Conservation (phyloP, 139 green algal species). For the Deuterostichococcus epilithicus region DNA sequence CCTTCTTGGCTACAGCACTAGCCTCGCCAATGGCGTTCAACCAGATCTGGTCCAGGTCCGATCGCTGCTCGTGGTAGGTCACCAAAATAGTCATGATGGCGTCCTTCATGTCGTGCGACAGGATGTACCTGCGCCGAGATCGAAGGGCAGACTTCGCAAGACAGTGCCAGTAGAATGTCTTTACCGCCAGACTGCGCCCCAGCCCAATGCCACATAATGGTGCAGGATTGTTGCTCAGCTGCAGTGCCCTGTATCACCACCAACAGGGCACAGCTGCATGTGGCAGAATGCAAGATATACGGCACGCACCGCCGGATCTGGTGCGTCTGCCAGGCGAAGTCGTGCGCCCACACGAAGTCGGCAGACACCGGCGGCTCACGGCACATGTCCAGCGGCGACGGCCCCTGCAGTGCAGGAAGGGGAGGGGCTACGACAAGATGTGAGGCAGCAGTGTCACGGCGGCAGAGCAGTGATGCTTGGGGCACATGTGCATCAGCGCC, state of each 20-base stretch:
- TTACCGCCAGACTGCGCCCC: too few relatives aligned
- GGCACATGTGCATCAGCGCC: too few relatives aligned
- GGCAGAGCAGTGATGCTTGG: too few relatives aligned
- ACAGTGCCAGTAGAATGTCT: not conserved
- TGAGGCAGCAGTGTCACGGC: too few relatives aligned
- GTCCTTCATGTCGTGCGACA: not conserved
- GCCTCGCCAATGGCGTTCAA: not conserved
- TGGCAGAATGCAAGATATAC: too few relatives aligned
- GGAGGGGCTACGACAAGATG: too few relatives aligned
- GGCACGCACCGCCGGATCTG: not conserved
- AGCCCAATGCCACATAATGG: too few relatives aligned
- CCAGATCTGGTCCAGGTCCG: not conserved
- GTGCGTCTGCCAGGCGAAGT: not conserved
- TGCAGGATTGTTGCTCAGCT: too few relatives aligned
- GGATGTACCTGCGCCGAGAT: not conserved
- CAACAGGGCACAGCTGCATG: too few relatives aligned
- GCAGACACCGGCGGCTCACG: not conserved
- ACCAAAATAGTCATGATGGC: not conserved
- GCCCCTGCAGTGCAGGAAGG: not conserved
- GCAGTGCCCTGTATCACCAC: too few relatives aligned
- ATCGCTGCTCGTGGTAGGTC: not conserved
- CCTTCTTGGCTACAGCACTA: not conserved
- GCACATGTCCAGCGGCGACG: not conserved
- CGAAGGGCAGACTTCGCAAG: not conserved
- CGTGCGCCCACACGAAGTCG: not conserved